Evolutionary conservation across 202 grass and related monocot genomes (phyloP), one percentile per base, ranked within the genome.

Genomic region (Brachypodium distachyon): DNA sequence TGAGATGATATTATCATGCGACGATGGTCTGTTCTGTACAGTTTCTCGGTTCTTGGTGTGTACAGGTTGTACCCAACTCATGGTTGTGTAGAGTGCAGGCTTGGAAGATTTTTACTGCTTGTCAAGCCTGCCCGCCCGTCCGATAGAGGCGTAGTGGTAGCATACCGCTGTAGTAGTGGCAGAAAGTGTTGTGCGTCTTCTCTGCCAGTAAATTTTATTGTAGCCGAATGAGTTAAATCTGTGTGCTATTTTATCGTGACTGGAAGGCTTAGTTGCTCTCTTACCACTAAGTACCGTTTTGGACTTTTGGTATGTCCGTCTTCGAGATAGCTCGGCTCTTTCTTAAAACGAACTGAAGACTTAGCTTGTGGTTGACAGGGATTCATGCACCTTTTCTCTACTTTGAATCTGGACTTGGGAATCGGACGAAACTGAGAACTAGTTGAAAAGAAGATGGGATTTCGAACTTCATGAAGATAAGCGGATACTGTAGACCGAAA

Each of bases 1-100:
- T 90, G 67, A 92, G 67, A 46, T 69, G 6, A 83, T 73, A 74
- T 77, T 84, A 34, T 68, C 51, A 51, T 77, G n/a, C 17, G 64
- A 53, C 56, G 32, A 68, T 72, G 60, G 62, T 66, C 56, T 6
- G 26, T 80, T 57, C 22, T 90, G 87, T 90, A 90, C 78, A 90
- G 87, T 93, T 77, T 28, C 3, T 33, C 76, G 52, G 85, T 58
- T 81, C 57, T 43, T 72, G 48, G 62, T 74, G 71, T 88, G 38
- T 58, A 81, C 63, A 81, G 81, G 53, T 76, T 84, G 76, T 81
- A 76, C 63, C 76, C 31, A n/a, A 77, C 31, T 19, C 33, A 28
- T 42, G 86, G 70, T 55, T 33, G 29, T 26, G 40, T 61, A 51
- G 62, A 58, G 81, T 41, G 82, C 77, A 81, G 86, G 77, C 82